Evolutionary conservation across 169 alveolate genomes (phyloP), one percentile per base, ranked within the genome.

Genomic region (Plasmodium gonderi): DNA sequence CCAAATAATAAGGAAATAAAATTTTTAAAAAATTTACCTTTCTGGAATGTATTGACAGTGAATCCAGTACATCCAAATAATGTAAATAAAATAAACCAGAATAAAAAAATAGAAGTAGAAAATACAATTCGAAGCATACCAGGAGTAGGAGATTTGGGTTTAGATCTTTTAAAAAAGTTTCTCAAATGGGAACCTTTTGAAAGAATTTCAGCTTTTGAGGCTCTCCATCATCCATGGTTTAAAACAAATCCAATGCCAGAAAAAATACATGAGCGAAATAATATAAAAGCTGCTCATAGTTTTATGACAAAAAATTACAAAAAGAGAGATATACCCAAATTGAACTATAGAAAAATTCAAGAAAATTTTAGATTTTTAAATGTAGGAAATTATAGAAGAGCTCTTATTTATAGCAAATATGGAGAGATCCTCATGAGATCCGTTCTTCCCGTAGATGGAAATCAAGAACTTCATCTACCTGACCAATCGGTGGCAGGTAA

Each of bases 141-240:
- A 38, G 95, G 94, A 38, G 91, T 95, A 38, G 97, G 97, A 38
- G 96, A 94, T 14, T 92, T 92, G 36, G 97, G 97, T 20, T 92
- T 95, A 95, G 97, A 95, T 44, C 79, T 95, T 14, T 67, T 95
- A 12, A 91, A 91, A 33, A 91, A 78, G 45, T 78, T 92, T 17
- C 90, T 95, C 38, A 91, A 91, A 49, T 95, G 96, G 96, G 42
- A 80, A 4, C 96, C 97, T 17, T 80, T 75, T 54, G 85, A 92
- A 12, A 90, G 97, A 68, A 92, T 94, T n/a, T 68, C 96, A 8
- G 97, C 97, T 6, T 54, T 40, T 36, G 85, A 94, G 31, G 97
- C 97, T 2, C 91, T 95, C 40, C 79, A 80, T 14, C 97, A 95
- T 82, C 97, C 97, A 8, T 95, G 96, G 96, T 95, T 95, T 78